phyloP scores from a whole-genome alignment of 129 eudicot species.

The Chrysanthemum makinoi region DNA sequence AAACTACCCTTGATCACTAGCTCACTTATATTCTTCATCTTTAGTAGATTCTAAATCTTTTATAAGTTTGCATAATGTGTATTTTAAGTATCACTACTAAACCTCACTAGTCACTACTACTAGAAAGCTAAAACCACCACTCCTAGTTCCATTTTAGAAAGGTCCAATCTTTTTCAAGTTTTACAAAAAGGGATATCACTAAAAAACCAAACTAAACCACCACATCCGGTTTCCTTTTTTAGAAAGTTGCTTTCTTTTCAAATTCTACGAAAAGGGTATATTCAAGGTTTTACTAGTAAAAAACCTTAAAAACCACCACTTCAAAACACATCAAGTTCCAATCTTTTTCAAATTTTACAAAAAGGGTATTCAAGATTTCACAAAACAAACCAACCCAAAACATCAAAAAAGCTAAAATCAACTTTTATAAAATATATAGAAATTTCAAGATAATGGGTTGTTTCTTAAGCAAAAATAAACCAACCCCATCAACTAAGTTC shows the following conservation, averaged over 20 bases:
- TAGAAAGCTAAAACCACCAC: no score
- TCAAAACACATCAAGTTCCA: no score
- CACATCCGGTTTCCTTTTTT: no score
- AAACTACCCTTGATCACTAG: neutral
- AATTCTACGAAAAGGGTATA: no score
- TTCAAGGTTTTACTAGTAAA: no score
- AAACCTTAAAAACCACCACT: no score
- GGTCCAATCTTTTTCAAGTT: no score
- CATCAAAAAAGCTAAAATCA: neutral
- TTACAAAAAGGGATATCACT: no score
- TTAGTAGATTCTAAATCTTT: neutral
- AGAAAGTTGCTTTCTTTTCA: no score
- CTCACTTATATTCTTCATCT: neutral
- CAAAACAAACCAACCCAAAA: neutral
- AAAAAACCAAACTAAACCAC: no score
- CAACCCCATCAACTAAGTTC: constrained; percentile 11
- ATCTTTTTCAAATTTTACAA: neutral
- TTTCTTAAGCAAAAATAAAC: constrained; percentile 36
- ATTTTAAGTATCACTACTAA: neutral
- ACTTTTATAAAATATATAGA: neutral
- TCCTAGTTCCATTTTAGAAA: no score
- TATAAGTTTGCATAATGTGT: neutral
- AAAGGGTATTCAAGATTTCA: neutral
- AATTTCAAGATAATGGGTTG: constrained; percentile 45
- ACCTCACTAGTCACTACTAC: no score